phyloP scores from a whole-genome alignment of 2,329 filamentous ascomycete species.

The Aspergillus neotritici region DNA sequence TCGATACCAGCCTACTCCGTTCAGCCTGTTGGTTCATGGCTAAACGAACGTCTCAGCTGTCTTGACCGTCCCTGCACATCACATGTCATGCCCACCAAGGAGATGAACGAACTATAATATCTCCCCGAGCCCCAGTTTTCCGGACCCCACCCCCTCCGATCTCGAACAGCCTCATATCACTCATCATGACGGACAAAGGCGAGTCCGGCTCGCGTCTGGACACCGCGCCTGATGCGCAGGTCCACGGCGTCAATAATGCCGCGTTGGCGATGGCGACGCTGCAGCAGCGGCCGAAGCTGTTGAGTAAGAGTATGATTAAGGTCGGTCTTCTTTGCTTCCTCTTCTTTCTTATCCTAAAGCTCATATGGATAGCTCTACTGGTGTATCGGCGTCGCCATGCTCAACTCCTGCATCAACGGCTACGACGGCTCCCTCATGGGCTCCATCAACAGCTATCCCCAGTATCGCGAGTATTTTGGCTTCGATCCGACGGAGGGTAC shows the following conservation, averaged over 20 bases:
- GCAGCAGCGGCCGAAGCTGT: conserved; percentile 28
- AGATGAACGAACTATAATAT: too few relatives aligned
- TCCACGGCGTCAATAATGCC: conserved; percentile 21
- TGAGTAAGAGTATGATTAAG: conserved; percentile 43
- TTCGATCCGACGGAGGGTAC: conserved; percentile 37
- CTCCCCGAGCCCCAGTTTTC: too few relatives aligned
- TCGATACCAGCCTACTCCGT: too few relatives aligned
- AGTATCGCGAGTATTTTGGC: conserved; percentile 42
- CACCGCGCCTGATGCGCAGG: conserved; percentile 7
- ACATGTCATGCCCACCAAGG: too few relatives aligned
- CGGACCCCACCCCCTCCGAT: neutral
- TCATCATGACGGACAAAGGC: neutral
- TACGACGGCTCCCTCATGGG: conserved; percentile 49
- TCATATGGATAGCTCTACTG: conserved; percentile 32
- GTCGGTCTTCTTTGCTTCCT: conserved; percentile 5
- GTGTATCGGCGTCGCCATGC: conserved; percentile 38
- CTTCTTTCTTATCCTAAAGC: neutral
- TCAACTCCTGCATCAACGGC: conserved; percentile 45
- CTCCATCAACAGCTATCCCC: conserved; percentile 43
- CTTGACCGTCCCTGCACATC: too few relatives aligned
- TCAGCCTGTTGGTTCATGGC: too few relatives aligned
- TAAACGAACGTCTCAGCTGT: too few relatives aligned
- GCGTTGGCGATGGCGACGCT: conserved; percentile 28
- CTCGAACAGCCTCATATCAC: neutral
- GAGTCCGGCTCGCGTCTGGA: neutral